phyloP scores from a whole-genome alignment of 2,329 filamentous ascomycete species.

The Alternaria sp. region DNA sequence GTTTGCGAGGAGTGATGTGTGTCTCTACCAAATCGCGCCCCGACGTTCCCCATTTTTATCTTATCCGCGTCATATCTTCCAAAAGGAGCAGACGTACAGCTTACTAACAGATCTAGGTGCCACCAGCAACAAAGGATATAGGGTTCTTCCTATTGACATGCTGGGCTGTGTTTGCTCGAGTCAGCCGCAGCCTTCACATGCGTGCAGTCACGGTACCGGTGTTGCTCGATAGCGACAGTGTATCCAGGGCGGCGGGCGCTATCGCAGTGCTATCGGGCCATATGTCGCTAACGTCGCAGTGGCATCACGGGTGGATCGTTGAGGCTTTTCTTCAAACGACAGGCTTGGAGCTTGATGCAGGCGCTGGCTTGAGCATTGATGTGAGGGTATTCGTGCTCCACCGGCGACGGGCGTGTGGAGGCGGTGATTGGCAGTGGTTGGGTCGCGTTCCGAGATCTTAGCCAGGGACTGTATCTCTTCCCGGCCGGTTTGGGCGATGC shows the following conservation, averaged over 20 bases:
- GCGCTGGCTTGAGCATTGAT: constrained; percentile 23
- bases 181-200: constrained; percentile 10
- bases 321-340: constrained; percentile 33
- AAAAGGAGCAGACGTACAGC: neutral
- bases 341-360: constrained; percentile 19
- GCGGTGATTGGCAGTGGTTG: constrained; percentile 21
- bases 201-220: neutral
- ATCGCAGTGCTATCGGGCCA: constrained; percentile 12
- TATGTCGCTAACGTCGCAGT: constrained; percentile 13
- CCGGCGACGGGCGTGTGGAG: constrained; percentile 16
- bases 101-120: neutral
- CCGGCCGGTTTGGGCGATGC: constrained; percentile 21
- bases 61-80: constrained; percentile 6
- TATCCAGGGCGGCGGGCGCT: neutral
- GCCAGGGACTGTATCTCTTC: constrained; percentile 28
- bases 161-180: neutral
- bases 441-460: constrained; percentile 14
- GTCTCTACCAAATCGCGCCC: neutral
- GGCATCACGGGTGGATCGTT: constrained; percentile 25
- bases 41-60: constrained; percentile 6
- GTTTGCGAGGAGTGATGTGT: neutral
- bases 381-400: constrained; percentile 24
- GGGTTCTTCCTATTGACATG: neutral
- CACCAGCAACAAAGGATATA: neutral
- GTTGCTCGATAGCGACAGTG: neutral